Evolutionary conservation across 345 rosid species (phyloP), one percentile per base, ranked within the genome.

Genomic region (Eucalyptus sp.): DNA sequence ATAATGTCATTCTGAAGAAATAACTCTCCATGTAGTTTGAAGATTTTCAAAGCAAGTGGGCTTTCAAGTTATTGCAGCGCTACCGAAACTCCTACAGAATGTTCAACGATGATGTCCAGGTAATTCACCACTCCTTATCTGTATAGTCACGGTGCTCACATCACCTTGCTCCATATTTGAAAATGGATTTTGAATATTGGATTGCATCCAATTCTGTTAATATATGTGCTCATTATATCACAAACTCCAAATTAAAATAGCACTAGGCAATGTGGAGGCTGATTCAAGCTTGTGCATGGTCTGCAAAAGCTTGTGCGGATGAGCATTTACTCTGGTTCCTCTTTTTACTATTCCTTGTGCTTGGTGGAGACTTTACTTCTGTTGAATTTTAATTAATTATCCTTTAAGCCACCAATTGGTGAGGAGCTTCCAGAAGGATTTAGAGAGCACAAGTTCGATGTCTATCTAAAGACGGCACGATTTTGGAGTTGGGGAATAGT

Each of bases 1-100:
- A 41, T 41, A 41, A 41, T 76, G 41, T 20, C 48, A 41, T 41
- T 76, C 84, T 76, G 84, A 76, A 76, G 87, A 88, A 49, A 85
- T 90, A 79, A 87, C 54, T 83, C 37, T 89, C 86, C 89, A 86
- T 92, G 90, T 93, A 98, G 99, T 98, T 98, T 92, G 99, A 98
- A 93, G 99, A 98, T 94, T 98, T 98, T 92, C 99, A 98, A 93
- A 98, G 99, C 96, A 98, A 98, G 93, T 98, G 99, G 99, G 99
- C 99, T 79, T 96, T 98, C 93, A 96, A 96, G 95, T 92, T 98
- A 90, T 92, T 98, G 94, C 99, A 96, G 95, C 94, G 98, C 44
- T 98, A 96, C 87, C 95, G 99, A 93, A 90, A 90, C 91, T 90
- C 91, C 48, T 94, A 96, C 88, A 94, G 99, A 91, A 98, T 98